Evolutionary conservation across 345 rosid genomes (phyloP), one percentile per base, ranked within the genome.

Genomic region (Populus tremula): DNA sequence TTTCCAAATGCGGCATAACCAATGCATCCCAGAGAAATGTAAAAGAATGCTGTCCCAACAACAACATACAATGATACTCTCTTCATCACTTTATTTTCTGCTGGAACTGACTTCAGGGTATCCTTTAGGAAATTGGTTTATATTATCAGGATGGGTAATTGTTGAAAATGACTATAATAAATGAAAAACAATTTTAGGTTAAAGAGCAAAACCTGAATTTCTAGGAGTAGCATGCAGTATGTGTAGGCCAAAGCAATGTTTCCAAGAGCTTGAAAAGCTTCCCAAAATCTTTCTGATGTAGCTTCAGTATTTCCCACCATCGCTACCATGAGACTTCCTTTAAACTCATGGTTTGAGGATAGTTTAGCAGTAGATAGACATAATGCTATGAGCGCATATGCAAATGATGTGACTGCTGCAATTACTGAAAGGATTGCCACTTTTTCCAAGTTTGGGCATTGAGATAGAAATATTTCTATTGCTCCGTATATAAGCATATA

Each of bases 211-310:
- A 82, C 84, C 87, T 78, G 80, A 45, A 84, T 81, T 76, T 84
- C 87, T 4, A 84, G 14, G 6, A 81, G 70, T 23, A 84, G 49
- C 47, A 56, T 71, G 49, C 87, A 78, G 78, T 78, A 90, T 70
- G 83, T 74, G 43, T 83, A 90, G 67, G 91, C 84, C 54, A 88
- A 83, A 54, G 91, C 90, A 23, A 88, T 82, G 62, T 90, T 36
- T 64, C 89, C 91, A 31, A 88, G 78, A 76, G 91, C 90, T 83
- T 82, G 88, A 10, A 90, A 80, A 69, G 62, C 76, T 54, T 87
- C 80, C 91, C 93, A 90, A 39, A 84, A 67, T 75, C 79, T 85
- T 21, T 59, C 86, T 64, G 82, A 69, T 41, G 67, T 20, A 56
- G 66, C n/a, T 53, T 68, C 47, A 35, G 35, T 9, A 23, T 8